Evolutionary conservation across 495 filamentous ascomycete species (phyloP).

Genomic region (Aspergillus ostianus): DNA sequence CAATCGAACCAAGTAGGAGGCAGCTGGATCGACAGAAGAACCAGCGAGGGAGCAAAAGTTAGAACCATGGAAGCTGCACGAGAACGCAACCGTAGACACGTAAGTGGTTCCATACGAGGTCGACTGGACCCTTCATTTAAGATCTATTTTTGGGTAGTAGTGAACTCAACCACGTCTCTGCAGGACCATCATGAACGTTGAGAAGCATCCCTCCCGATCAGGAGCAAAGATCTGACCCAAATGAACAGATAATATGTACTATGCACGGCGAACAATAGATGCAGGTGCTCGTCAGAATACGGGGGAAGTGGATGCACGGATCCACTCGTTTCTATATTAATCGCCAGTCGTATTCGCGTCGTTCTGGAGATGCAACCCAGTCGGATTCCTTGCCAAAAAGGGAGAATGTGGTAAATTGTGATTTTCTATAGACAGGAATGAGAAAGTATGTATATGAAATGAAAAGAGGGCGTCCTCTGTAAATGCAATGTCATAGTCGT

Average conservation of each 20-base stretch:
- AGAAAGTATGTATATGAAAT: neutral
- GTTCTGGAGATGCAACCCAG: neutral
- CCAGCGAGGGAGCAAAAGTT: too few relatives aligned
- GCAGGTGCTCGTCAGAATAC: neutral
- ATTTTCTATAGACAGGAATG: neutral
- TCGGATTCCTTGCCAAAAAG: neutral
- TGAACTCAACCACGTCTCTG: neutral
- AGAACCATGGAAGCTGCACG: neutral
- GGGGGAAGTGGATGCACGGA: neutral
- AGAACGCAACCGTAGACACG: neutral
- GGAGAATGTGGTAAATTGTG: neutral
- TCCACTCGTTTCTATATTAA: conserved; percentile 8
- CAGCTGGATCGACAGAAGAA: too few relatives aligned
- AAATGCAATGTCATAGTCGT: conserved; percentile 1
- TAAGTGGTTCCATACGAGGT: neutral
- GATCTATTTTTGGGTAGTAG: neutral
- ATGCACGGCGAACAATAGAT: neutral
- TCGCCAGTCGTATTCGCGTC: conserved; percentile 1
- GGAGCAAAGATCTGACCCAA: neutral
- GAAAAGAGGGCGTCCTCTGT: conserved; percentile 2
- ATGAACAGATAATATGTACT: neutral
- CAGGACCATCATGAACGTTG: too few relatives aligned
- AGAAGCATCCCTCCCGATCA: too few relatives aligned
- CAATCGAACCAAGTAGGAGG: too few relatives aligned
- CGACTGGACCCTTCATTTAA: neutral